Conservation (phyloP, 768 basidiomycete genomes). For the Panus rudis region DNA sequence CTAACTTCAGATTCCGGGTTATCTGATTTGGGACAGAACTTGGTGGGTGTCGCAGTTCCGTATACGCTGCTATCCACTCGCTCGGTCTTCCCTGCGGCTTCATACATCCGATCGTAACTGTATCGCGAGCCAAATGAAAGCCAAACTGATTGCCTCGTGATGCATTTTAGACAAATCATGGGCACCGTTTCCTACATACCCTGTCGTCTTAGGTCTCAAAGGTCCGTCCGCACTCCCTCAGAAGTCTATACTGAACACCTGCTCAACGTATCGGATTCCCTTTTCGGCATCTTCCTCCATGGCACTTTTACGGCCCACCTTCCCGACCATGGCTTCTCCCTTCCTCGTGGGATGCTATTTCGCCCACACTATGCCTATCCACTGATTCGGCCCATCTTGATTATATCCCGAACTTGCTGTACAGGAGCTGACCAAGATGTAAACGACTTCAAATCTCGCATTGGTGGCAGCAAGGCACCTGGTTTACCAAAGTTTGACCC, state of each 20-base stretch:
- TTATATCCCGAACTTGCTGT: too few relatives aligned
- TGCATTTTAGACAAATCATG: conserved; percentile 50
- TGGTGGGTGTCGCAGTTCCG: conserved; percentile 26
- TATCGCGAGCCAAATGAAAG: background rate
- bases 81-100: background rate
- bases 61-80: background rate
- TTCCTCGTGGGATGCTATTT: too few relatives aligned
- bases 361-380: too few relatives aligned
- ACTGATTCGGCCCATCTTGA: too few relatives aligned
- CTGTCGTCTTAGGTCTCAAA: conserved; percentile 72
- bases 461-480: conserved; percentile 37
- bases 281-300: too few relatives aligned
- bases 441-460: conserved; percentile 53
- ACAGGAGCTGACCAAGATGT: conserved; percentile 59
- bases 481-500: conserved; percentile 69
- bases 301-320: conserved; percentile 3
- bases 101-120: background rate
- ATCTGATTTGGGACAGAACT: too few relatives aligned
- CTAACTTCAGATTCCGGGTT: too few relatives aligned
- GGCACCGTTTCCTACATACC: conserved; percentile 78
- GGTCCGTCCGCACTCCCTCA: too few relatives aligned
- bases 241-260: too few relatives aligned
- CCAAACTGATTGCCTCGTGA: background rate
- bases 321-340: too few relatives aligned
- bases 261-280: too few relatives aligned